phyloP scores from a whole-genome alignment of 2,329 filamentous ascomycete species.

The Nemania sp. region DNA sequence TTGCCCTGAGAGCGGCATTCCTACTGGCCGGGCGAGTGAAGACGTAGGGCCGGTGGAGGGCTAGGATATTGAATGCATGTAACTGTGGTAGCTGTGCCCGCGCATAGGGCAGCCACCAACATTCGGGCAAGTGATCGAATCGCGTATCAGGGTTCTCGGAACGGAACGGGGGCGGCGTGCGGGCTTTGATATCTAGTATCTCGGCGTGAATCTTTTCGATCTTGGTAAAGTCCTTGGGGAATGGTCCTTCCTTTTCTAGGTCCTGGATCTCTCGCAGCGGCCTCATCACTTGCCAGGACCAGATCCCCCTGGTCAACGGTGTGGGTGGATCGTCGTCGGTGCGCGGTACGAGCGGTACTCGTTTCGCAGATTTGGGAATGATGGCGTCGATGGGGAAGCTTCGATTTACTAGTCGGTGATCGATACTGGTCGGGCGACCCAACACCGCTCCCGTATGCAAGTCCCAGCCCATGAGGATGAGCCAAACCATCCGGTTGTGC shows the following conservation, averaged over 20 bases:
- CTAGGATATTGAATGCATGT: conserved; percentile 58
- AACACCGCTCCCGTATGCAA: conserved; percentile 57
- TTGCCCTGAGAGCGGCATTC: conserved; percentile 59
- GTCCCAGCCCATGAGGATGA: conserved; percentile 58
- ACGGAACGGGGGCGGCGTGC: conserved; percentile 57
- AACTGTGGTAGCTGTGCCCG: conserved; percentile 53
- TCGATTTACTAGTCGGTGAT: conserved; percentile 51
- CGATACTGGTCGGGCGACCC: conserved; percentile 59
- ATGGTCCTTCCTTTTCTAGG: conserved; percentile 59
- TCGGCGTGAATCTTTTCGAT: conserved; percentile 58
- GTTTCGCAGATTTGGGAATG: conserved; percentile 50
- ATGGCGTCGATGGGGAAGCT: conserved; percentile 58
- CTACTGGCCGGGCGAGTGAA: conserved; percentile 59
- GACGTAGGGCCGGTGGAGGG: conserved; percentile 64
- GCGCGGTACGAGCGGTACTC: conserved; percentile 52
- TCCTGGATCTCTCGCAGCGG: conserved; percentile 57
- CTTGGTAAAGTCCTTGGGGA: conserved; percentile 56
- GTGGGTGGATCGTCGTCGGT: conserved; percentile 58
- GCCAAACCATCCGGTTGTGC: conserved; percentile 58
- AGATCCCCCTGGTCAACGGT: conserved; percentile 56
- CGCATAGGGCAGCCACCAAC: conserved; percentile 54
- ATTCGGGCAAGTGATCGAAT: conserved; percentile 58
- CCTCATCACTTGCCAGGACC: conserved; percentile 51
- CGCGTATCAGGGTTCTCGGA: conserved; percentile 59
- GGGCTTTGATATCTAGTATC: conserved; percentile 52